Conservation (phyloP, 139 green algal genomes). For the Raphidocelis subcapitata region DNA sequence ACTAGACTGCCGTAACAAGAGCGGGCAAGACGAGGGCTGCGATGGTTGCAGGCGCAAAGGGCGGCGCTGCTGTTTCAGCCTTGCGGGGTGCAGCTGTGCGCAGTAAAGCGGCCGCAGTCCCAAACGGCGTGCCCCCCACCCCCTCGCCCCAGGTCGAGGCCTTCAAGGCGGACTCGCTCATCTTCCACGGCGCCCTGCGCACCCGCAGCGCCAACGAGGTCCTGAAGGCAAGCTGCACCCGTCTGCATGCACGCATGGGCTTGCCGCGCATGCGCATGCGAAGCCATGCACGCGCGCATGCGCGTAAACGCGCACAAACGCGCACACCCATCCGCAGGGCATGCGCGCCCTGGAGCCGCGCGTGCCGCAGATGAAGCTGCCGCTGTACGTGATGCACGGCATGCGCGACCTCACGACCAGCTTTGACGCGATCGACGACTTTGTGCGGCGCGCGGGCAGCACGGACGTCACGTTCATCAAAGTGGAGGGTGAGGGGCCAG, state of each 20-base stretch:
- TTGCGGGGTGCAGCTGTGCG: too few relatives aligned
- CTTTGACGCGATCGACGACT: slow-evolving; percentile 25
- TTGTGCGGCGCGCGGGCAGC: slow-evolving; percentile 19
- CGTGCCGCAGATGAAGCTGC: slow-evolving; percentile 20
- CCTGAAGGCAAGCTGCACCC: slow-evolving; percentile 33
- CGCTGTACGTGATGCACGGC: slow-evolving; percentile 39
- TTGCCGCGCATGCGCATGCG: too few relatives aligned
- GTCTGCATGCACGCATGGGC: neutral
- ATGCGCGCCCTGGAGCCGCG: slow-evolving; percentile 13
- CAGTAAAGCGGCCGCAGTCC: too few relatives aligned
- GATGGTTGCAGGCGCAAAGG: too few relatives aligned
- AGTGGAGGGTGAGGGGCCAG: neutral
- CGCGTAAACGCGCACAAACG: neutral
- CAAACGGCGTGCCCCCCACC: too few relatives aligned
- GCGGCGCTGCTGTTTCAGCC: too few relatives aligned
- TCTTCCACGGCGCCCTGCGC: slow-evolving; percentile 40
- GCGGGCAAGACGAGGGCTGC: too few relatives aligned
- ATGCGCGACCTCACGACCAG: slow-evolving; percentile 31
- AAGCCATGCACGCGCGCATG: too few relatives aligned
- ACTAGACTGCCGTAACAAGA: too few relatives aligned
- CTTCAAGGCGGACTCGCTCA: slow-evolving; percentile 28
- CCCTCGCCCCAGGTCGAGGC: slow-evolving; percentile 10
- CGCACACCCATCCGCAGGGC: slow-evolving; percentile 5
- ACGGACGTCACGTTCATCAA: slow-evolving; percentile 20
- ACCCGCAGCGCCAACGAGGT: slow-evolving; percentile 57